Base-by-base conservation (phyloP, 2,329 filamentous ascomycete genomes). In the Endothia cerciana region DNA sequence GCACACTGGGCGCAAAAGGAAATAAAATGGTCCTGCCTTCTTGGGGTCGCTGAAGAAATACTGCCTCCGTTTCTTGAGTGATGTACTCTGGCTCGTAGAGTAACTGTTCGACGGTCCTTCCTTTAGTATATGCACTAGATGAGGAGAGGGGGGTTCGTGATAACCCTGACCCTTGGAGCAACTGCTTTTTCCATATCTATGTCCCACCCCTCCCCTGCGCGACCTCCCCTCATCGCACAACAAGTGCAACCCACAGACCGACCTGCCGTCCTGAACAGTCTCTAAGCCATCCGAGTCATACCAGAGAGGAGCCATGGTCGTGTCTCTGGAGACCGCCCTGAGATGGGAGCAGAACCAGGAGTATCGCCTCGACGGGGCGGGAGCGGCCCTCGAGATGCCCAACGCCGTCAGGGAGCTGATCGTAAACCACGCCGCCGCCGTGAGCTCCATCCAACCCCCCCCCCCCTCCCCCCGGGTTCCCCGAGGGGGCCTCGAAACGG, bases 21-120 rank as follows among this genome's bases (percentile, higher is more conserved):
- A 60, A 63, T 66, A 13, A 57, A 64, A 66, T 66, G 61, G 65
- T 58, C 56, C 11, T 66, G 61, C 53, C 58, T 66, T 64, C 57
- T 66, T 63, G 65, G 65, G 65, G 65, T 64, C 65, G 56, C 57
- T 40, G 43, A 41, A 62, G 38, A 41, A 30, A 59, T 51, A 40
- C 38, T 60, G 55, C 33, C 51, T 58, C 47, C 5, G 13, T 65
- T 36, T 19, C 28, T 25, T 57, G 25, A 36, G 4, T 17, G 5
- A 15, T 41, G 1, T 40, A 33, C 11, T 3, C n/a, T 36, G 33
- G 6, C 33, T 10, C 33, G 33, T 36, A 36, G 5, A 5, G 33
- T 36, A 8, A 36, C 33, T 36, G 10, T n/a, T 36, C 33, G 33
- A 5, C 33, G 33, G 10, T 36, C 33, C 33, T 36, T 36, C 33